Evolutionary conservation across 352 stramenopile species (phyloP).

Genomic region (Pythium rishiriense): DNA sequence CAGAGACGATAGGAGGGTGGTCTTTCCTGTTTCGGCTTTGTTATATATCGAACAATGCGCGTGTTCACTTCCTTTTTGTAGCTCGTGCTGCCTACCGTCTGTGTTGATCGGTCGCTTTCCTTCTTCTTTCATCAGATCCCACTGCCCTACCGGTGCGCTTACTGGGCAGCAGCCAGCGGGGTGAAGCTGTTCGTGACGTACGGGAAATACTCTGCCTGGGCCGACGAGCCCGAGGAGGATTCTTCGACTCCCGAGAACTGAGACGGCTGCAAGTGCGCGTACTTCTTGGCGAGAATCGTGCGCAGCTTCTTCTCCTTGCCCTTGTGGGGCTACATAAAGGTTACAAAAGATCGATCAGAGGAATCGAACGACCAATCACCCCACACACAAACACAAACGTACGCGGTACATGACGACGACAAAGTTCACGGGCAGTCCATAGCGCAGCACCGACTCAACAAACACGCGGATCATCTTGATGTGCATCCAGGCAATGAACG

Average conservation of each 20-base stretch:
- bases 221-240: slow-evolving; percentile 42
- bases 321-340: slow-evolving; percentile 47
- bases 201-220: slow-evolving; percentile 76
- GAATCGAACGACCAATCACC: too few relatives aligned
- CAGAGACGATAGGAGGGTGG: too few relatives aligned
- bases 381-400: too few relatives aligned
- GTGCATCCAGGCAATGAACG: slow-evolving; percentile 98
- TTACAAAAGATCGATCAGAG: neutral
- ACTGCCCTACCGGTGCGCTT: neutral
- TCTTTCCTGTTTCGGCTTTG: neutral
- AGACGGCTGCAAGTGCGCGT: slow-evolving; percentile 79
- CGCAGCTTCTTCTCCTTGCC: slow-evolving; percentile 87
- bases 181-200: slow-evolving; percentile 85
- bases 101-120: neutral
- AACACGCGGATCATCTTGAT: slow-evolving; percentile 98
- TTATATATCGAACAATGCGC: slow-evolving; percentile 21
- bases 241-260: slow-evolving; percentile 84
- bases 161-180: slow-evolving; percentile 39
- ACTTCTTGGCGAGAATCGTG: slow-evolving; percentile 79
- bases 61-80: slow-evolving; percentile 4
- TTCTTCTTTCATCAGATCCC: neutral
- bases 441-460: slow-evolving; percentile 97
- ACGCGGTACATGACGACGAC: slow-evolving; percentile 83
- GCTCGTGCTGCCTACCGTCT: too few relatives aligned
- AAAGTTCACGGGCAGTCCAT: slow-evolving; percentile 97